phyloP scores from a whole-genome alignment of 139 green algal genomes.

The Micromonas commoda region DNA sequence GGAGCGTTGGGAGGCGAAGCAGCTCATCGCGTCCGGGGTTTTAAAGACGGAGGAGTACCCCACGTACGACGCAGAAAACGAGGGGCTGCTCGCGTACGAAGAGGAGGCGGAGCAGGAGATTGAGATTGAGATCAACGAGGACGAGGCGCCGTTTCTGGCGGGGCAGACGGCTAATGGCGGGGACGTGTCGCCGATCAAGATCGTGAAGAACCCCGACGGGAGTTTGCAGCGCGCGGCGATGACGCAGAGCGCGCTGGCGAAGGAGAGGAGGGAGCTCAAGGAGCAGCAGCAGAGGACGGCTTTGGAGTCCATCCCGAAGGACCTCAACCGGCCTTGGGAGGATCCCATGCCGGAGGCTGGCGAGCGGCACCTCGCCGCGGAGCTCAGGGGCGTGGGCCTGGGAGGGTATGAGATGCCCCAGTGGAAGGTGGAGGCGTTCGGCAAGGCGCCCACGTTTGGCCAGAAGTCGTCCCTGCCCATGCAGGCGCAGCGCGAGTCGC shows the following conservation, averaged over 20 bases:
- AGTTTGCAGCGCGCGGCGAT: constrained; percentile 92
- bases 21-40: constrained; percentile 74
- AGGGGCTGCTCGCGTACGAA: constrained; percentile 34
- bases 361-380: constrained; percentile 60
- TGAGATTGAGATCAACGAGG: constrained; percentile 97
- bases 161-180: constrained; percentile 52
- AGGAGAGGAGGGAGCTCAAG: constrained; percentile 92
- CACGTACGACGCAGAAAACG: constrained; percentile 74
- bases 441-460: constrained; percentile 86
- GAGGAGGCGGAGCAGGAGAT: constrained; percentile 83
- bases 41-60: constrained; percentile 82
- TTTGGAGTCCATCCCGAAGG: constrained; percentile 79
- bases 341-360: constrained; percentile 80
- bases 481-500: constrained; percentile 84
- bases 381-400: constrained; percentile 73
- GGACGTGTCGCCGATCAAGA: constrained; percentile 90
- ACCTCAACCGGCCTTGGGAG: constrained; percentile 91
- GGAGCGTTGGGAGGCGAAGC: constrained; percentile 72
- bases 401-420: constrained; percentile 45
- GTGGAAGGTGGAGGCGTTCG: constrained; percentile 66
- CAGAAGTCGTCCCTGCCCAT: constrained; percentile 66
- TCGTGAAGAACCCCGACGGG: constrained; percentile 98
- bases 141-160: constrained; percentile 85
- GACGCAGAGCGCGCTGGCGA: constrained; percentile 83
- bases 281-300: constrained; percentile 90